A percentile compares a stretch with the other conserved stretches of the same genome.
phyloP scores from a whole-genome alignment of 2,329 filamentous ascomycete genomes.

The Trichoderma atrobrunneum region DNA sequence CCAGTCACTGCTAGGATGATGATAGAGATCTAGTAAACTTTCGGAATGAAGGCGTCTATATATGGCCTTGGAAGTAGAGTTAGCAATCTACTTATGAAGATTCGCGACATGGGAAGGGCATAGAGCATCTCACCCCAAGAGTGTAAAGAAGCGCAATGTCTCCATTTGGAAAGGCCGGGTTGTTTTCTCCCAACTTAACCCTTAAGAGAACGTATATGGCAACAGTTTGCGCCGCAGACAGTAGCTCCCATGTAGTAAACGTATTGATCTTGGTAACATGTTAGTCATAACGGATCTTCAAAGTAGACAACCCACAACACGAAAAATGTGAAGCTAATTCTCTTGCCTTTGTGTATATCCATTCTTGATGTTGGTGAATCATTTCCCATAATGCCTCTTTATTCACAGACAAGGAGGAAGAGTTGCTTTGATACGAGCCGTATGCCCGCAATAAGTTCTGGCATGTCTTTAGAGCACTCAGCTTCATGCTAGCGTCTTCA shows the following conservation, averaged over 20 bases:
- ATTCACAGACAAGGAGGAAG: not conserved
- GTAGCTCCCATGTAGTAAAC: not conserved
- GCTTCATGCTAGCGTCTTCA: not conserved
- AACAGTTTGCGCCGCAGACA: slow-evolving; percentile 1
- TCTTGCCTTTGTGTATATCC: slow-evolving; percentile 12
- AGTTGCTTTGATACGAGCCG: not conserved
- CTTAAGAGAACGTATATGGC: slow-evolving; percentile 6
- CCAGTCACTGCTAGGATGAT: not conserved
- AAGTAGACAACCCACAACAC: not conserved
- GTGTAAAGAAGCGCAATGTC: slow-evolving; percentile 16
- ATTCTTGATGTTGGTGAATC: slow-evolving; percentile 15
- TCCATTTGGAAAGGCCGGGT: not conserved
- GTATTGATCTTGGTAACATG: not conserved
- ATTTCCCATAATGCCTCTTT: not conserved
- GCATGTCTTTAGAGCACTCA: not conserved
- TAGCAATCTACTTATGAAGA: not conserved
- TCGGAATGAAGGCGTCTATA: not conserved
- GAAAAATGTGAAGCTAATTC: not conserved
- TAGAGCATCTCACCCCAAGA: not conserved
- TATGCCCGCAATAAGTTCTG: not conserved
- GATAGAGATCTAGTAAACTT: not conserved
- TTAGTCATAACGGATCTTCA: not conserved
- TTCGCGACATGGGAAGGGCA: not conserved
- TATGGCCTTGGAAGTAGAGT: not conserved
- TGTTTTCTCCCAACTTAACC: slow-evolving; percentile 1